phyloP scores from a whole-genome alignment of 306 rosid species.

The Canavalia gladiata region DNA sequence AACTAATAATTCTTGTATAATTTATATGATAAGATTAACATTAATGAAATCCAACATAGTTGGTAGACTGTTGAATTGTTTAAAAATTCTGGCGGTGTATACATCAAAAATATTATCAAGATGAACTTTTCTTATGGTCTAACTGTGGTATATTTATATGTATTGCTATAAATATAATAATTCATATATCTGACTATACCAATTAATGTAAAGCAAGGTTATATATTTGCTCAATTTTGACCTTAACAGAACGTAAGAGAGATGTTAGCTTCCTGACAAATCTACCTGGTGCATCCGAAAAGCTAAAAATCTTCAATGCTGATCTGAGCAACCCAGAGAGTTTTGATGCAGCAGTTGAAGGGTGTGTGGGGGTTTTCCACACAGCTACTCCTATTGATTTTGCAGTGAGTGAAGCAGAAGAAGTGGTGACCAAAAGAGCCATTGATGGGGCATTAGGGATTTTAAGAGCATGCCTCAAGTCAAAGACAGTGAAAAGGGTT shows the following conservation, averaged over 20 bases:
- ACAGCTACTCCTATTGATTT: slow-evolving; percentile 59
- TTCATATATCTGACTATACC: not conserved
- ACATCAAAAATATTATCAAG: no score
- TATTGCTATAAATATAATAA: not conserved
- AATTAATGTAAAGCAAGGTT: not conserved
- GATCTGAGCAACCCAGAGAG: slow-evolving; percentile 68
- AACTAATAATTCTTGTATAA: no score
- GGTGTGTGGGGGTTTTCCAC: slow-evolving; percentile 68
- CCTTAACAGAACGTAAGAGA: slow-evolving; percentile 43
- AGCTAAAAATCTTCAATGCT: slow-evolving; percentile 64
- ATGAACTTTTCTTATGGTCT: no score
- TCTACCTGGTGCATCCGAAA: slow-evolving; percentile 61
- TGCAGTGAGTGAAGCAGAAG: slow-evolving; percentile 55
- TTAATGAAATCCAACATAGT: no score
- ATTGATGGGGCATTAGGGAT: slow-evolving; percentile 64
- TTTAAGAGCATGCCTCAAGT: slow-evolving; percentile 53
- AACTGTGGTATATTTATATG: no score
- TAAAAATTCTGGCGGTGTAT: no score
- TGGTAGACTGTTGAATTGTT: no score
- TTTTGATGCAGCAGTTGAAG: slow-evolving; percentile 59
- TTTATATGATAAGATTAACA: no score
- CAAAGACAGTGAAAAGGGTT: slow-evolving; percentile 65
- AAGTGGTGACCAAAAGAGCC: slow-evolving; percentile 54
- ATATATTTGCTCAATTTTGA: not conserved
- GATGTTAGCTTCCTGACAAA: slow-evolving; percentile 61